Percentiles rank a stretch among this genome's conserved stretches.
phyloP scores from a whole-genome alignment of 1,139 yeast species.

The Nematodospora anomalae region DNA sequence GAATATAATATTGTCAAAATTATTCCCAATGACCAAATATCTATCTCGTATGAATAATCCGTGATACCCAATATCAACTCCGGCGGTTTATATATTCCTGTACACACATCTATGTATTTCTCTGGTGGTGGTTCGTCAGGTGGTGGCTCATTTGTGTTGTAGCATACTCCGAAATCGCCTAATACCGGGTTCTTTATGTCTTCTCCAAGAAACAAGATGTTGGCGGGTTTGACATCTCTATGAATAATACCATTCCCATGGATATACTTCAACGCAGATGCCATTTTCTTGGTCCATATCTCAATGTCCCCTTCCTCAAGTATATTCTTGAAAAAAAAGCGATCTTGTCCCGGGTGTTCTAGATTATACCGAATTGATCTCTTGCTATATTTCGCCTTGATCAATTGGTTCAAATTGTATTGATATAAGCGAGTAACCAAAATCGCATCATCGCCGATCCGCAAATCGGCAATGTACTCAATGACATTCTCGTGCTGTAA shows the following conservation, averaged over 20 bases:
- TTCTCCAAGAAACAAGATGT: constrained; percentile 53
- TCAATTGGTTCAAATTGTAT: constrained; percentile 26
- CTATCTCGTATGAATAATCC: constrained; percentile 62
- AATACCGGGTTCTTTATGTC: constrained; percentile 42
- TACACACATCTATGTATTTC: constrained; percentile 72
- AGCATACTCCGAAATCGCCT: constrained; percentile 83
- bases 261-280: constrained; percentile 24
- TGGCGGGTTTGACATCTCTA: constrained; percentile 83
- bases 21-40: constrained; percentile 81
- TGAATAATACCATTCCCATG: constrained; percentile 68
- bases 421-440: constrained; percentile 36
- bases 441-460: constrained; percentile 33
- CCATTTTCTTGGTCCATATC: constrained; percentile 21
- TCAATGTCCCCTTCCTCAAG: constrained; percentile 14
- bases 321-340: constrained; percentile 8
- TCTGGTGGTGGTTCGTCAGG: constrained; percentile 29
- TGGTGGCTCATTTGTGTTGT: constrained; percentile 21
- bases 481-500: constrained; percentile 21
- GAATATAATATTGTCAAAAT: constrained; percentile 62
- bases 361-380: constrained; percentile 12
- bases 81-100: constrained; percentile 80
- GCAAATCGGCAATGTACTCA: constrained; percentile 24
- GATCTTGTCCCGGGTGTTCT: constrained; percentile 3
- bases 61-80: constrained; percentile 74
- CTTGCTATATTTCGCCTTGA: constrained; percentile 17